phyloP scores from a whole-genome alignment of 495 filamentous ascomycete species.

The Penicillium bialowiezense region DNA sequence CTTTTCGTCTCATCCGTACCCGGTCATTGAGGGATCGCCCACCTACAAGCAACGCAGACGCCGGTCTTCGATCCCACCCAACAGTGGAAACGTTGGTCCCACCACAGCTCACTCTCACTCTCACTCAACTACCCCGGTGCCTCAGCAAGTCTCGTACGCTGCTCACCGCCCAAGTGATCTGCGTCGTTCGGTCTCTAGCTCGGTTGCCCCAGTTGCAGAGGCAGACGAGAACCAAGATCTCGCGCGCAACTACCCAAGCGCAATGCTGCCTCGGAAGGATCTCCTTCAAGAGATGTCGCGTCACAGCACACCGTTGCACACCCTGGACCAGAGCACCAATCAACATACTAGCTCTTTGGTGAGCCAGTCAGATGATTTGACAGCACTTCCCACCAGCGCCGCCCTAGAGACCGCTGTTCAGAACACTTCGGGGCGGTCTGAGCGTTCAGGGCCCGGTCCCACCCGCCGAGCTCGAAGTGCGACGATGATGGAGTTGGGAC shows the following conservation, averaged over 20 bases:
- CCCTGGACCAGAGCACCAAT: conserved; percentile 73
- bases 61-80: conserved; percentile 84
- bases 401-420: conserved; percentile 54
- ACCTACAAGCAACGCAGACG: conserved; percentile 97
- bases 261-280: conserved; percentile 72
- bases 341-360: conserved; percentile 61
- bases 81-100: conserved; percentile 61
- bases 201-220: conserved; percentile 78
- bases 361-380: conserved; percentile 65
- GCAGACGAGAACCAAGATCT: conserved; percentile 71
- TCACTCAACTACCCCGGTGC: conserved; percentile 34
- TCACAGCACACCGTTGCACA: conserved; percentile 81
- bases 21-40: conserved; percentile 94
- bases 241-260: conserved; percentile 60
- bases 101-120: conserved; percentile 35
- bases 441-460: conserved; percentile 66
- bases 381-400: conserved; percentile 62
- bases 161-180: conserved; percentile 81
- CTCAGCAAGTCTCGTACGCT: conserved; percentile 45
- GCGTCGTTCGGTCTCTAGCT: conserved; percentile 85
- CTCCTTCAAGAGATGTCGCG: conserved; percentile 78
- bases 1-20: conserved; percentile 83
- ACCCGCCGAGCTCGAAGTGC: conserved; percentile 89
- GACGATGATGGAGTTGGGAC: conserved; percentile 92
- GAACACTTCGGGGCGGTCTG: conserved; percentile 58